Evolutionary conservation across 2,329 filamentous ascomycete genomes (phyloP), one percentile per base, ranked within the genome.

Genomic region (Cladosporium austrohemisphaericum): DNA sequence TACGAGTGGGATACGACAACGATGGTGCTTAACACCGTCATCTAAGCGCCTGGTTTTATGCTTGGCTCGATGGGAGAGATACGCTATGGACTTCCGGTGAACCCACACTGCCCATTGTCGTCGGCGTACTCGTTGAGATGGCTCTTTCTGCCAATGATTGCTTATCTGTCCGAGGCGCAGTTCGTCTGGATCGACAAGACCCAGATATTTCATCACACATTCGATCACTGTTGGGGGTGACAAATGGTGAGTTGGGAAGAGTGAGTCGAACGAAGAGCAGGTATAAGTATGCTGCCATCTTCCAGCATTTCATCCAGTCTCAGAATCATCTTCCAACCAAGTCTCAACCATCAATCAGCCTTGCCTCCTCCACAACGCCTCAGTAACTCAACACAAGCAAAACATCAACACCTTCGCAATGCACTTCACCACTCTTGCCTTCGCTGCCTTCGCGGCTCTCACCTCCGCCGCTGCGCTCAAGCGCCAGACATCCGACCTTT

Each of bases 351-450:
- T n/a, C 14, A n/a, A 43, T 8, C 25, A 29, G 31, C 18, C 7
- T 14, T 19, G 5, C 18, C 13, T 19, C 29, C n/a, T n/a, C n/a
- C n/a, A n/a, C n/a, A n/a, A n/a, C n/a, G n/a, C n/a, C n/a, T n/a
- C n/a, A n/a, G n/a, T n/a, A n/a, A n/a, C n/a, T n/a, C n/a, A n/a
- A n/a, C n/a, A n/a, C 31, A 11, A 26, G 4, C 38, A 41, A 10
- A 43, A 35, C 16, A 19, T 26, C 44, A 49, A 31, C 16, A n/a
- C 25, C 25, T 13, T 20, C 31, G 52, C 38, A 29, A 57, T 57
- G 55, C 52, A 55, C 19, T 57, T 57, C 52, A 48, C 49, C 45
- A 28, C 45, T 38, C 51, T 56, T 46, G 31, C 45, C 49, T 29
- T 57, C 37, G 46, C 51, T 20, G 49, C 51, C 29, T 38, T 53